Conservation (phyloP, 1,284 basidiomycete species). For the Fomitiporia mediterranea region DNA sequence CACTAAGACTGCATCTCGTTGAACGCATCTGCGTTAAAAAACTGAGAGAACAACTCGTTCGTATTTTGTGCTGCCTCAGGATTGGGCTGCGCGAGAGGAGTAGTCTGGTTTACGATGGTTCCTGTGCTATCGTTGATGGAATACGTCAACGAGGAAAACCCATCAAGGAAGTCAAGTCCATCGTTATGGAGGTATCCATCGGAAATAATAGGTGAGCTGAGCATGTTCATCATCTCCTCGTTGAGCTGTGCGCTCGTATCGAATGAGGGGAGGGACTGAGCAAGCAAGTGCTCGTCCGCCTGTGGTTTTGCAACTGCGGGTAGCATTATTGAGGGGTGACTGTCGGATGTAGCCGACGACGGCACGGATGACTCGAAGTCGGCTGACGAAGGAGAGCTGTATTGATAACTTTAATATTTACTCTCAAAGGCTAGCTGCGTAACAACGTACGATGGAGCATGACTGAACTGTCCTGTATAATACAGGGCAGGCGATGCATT, state of each 20-base stretch:
- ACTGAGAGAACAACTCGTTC: neutral
- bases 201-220: neutral
- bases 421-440: neutral
- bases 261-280: conserved; percentile 5
- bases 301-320: neutral
- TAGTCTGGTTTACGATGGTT: neutral
- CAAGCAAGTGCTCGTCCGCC: neutral
- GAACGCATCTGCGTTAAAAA: neutral
- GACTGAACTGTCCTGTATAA: neutral
- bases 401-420: neutral
- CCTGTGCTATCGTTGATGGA: neutral
- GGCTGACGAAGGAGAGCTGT: neutral
- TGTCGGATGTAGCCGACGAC: neutral
- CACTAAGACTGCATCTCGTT: neutral
- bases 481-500: neutral
- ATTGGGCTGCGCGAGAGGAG: neutral
- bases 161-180: neutral
- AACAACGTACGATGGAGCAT: conserved; percentile 3
- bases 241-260: neutral
- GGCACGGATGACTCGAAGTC: neutral
- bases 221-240: conserved; percentile 2
- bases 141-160: neutral
- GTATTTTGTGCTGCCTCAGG: neutral
- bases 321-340: neutral
- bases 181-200: neutral